phyloP scores from a whole-genome alignment of 306 rosid species.

The Cicer chorassanicum region DNA sequence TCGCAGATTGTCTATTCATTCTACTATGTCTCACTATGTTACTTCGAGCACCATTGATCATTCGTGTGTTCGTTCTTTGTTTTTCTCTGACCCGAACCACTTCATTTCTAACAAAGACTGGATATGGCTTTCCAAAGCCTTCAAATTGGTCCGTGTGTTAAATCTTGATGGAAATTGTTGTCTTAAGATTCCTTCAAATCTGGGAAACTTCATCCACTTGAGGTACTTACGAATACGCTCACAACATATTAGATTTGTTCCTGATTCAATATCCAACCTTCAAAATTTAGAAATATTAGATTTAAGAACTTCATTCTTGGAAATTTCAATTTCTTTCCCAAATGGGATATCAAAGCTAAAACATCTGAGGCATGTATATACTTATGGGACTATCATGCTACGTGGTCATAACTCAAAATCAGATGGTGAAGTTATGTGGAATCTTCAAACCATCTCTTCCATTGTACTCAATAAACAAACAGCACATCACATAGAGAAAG shows the following conservation, averaged over 20 bases:
- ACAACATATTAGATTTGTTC: not conserved
- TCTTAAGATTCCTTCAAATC: not conserved
- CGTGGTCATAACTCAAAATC: not conserved
- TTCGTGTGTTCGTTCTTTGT: conserved; percentile 42
- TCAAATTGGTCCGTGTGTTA: conserved; percentile 39
- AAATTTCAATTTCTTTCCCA: not conserved
- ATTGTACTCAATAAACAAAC: conserved; percentile 3
- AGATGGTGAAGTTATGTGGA: conserved; percentile 27
- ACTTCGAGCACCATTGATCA: conserved; percentile 33
- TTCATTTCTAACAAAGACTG: accelerated
- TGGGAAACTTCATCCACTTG: conserved; percentile 35
- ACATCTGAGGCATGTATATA: conserved; percentile 14
- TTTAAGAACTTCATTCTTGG: not conserved
- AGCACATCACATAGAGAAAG: not conserved
- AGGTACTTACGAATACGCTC: conserved; percentile 38
- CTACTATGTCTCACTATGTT: not conserved
- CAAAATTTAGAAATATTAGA: conserved; percentile 33
- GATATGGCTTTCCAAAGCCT: conserved; percentile 27
- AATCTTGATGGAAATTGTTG: not conserved
- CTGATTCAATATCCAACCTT: conserved; percentile 42
- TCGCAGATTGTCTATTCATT: conserved; percentile 36
- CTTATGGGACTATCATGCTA: not conserved
- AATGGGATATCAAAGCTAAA: conserved; percentile 11
- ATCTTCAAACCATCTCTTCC: conserved; percentile 30
- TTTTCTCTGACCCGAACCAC: not conserved